A percentile compares a stretch with the other conserved stretches of the same genome.
These are phyloP conservation scores for Dactylonectria estremocensis DNA, from an alignment of 2,329 filamentous ascomycete species.

Conservation along the genomic window DNA sequence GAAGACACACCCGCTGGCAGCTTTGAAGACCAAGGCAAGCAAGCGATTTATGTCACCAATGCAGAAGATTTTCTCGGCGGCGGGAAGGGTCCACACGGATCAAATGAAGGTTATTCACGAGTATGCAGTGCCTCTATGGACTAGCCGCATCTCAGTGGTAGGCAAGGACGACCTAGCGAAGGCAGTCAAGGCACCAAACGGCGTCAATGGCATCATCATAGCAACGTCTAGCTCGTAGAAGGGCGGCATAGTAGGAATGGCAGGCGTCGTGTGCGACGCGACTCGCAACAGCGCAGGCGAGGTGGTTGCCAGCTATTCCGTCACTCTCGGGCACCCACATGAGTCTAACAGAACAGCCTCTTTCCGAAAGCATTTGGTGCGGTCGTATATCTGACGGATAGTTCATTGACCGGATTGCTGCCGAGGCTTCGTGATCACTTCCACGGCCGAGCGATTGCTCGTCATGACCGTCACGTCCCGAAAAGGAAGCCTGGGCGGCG, in stretches of 20 bases:
- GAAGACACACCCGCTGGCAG: too few relatives aligned
- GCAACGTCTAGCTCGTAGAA: background rate
- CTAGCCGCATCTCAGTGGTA: background rate
- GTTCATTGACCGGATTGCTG: too few relatives aligned
- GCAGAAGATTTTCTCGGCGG: background rate
- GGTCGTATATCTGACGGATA: background rate
- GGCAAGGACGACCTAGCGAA: background rate
- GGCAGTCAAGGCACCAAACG: background rate
- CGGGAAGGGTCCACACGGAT: background rate
- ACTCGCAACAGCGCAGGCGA: background rate
- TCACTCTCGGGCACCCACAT: constrained; percentile 23
- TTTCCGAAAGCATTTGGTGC: constrained; percentile 13
- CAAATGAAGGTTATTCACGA: background rate
- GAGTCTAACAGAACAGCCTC: constrained; percentile 13
- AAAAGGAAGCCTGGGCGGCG: too few relatives aligned
- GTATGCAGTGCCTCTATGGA: too few relatives aligned
- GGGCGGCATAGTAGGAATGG: too few relatives aligned
- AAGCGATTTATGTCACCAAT: background rate
- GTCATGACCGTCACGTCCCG: too few relatives aligned
- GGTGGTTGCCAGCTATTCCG: constrained; percentile 8
- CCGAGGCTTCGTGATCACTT: too few relatives aligned
- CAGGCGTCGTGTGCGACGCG: too few relatives aligned
- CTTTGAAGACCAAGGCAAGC: too few relatives aligned
- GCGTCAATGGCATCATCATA: background rate
- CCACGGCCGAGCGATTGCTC: too few relatives aligned